These are phyloP conservation scores for Vitis hybrid DNA, from an alignment of 177 flowering plant genomes.

Conservation along the genomic window DNA sequence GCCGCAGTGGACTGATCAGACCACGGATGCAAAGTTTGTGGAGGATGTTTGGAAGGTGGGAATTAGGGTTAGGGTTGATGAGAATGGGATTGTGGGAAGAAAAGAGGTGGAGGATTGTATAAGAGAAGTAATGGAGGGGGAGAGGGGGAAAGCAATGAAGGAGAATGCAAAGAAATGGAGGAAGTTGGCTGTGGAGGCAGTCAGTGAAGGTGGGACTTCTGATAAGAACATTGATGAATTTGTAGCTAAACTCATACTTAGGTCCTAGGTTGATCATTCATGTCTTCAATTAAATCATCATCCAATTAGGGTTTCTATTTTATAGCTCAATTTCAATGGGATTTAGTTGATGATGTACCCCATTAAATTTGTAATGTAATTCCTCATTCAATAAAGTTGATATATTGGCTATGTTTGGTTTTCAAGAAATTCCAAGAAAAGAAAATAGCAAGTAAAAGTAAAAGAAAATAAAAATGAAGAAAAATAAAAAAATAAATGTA, in stretches of 20 bases:
- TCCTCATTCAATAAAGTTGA: no score
- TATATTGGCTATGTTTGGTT: no score
- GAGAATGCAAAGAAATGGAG: slow-evolving; percentile 30
- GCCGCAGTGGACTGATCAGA: slow-evolving; percentile 56
- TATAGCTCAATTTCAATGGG: no score
- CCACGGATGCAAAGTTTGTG: slow-evolving; percentile 40
- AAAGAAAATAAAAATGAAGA: no score
- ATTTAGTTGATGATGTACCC: no score
- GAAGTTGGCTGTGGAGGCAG: slow-evolving; percentile 33
- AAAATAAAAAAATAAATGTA: no score
- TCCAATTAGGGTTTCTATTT: no score
- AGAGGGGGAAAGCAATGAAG: slow-evolving; percentile 17
- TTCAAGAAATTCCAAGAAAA: no score
- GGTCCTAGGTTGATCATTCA: no score
- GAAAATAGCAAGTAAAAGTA: no score
- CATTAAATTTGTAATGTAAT: no score
- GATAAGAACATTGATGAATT: slow-evolving; percentile 42
- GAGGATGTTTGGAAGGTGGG: slow-evolving; percentile 52
- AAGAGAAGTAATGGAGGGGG: slow-evolving; percentile 41
- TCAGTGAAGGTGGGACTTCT: slow-evolving; percentile 44
- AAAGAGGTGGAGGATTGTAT: slow-evolving; percentile 37
- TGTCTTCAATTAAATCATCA: no score
- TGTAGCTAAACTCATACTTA: neutral
- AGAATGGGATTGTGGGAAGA: slow-evolving; percentile 34
- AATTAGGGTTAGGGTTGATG: slow-evolving; percentile 29